phyloP scores from a whole-genome alignment of 2,329 filamentous ascomycete genomes.

The Botryotinia convoluta region DNA sequence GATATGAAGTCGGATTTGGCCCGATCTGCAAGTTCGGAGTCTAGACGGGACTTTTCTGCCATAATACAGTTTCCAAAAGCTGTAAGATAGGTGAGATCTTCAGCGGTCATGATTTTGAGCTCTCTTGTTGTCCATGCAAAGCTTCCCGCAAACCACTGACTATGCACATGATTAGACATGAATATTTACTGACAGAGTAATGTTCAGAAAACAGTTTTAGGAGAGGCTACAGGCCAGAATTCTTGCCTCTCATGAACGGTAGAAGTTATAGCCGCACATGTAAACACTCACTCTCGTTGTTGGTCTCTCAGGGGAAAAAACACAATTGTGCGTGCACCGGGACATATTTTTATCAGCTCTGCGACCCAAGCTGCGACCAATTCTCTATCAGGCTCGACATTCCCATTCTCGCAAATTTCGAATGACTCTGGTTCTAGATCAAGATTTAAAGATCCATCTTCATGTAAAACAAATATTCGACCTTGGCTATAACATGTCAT shows the following conservation, averaged over 20 bases:
- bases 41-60: constrained; percentile 51
- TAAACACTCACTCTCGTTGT: constrained; percentile 36
- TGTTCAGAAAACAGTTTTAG: background rate
- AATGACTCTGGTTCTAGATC: constrained; percentile 7
- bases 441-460: constrained; percentile 20
- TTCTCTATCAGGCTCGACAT: constrained; percentile 13
- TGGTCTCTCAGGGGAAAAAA: constrained; percentile 50
- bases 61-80: constrained; percentile 55
- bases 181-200: background rate
- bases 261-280: background rate
- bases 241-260: background rate
- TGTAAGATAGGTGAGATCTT: constrained; percentile 48
- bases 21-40: constrained; percentile 39
- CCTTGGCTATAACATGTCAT: constrained; percentile 28
- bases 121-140: constrained; percentile 48
- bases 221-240: background rate
- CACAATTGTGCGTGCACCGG: constrained; percentile 44
- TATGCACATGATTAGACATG: constrained; percentile 2
- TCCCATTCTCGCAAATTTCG: constrained; percentile 6
- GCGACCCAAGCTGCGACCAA: constrained; percentile 20
- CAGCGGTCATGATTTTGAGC: constrained; percentile 44
- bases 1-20: constrained; percentile 58
- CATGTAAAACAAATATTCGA: constrained; percentile 28
- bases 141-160: constrained; percentile 47
- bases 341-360: constrained; percentile 38